Conservation (phyloP, 192 early-diverging fungal species). For the Backusella morwellensis region DNA sequence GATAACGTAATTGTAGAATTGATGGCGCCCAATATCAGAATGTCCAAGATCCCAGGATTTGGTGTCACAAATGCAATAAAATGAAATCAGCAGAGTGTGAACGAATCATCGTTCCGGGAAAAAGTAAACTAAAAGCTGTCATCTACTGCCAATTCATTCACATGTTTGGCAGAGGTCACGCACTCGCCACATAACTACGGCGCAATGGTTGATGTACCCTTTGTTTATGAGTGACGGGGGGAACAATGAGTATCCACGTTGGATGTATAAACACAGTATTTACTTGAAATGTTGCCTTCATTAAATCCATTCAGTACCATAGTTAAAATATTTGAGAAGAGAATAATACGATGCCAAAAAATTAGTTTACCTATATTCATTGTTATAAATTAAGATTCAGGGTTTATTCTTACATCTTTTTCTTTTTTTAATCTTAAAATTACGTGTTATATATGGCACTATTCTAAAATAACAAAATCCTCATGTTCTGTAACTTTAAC, state of each 20-base stretch:
- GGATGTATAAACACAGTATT: neutral
- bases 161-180: neutral
- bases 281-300: neutral
- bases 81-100: neutral
- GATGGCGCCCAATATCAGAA: neutral
- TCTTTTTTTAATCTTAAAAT: too few species aligned
- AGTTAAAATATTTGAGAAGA: too few species aligned
- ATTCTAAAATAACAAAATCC: neutral
- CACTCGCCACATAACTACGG: neutral
- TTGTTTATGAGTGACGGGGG: neutral
- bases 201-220: neutral
- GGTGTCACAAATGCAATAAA: neutral
- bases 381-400: neutral
- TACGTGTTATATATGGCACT: too few species aligned
- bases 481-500: neutral
- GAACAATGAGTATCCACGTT: neutral
- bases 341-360: too few species aligned
- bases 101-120: neutral
- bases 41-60: neutral
- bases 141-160: neutral
- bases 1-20: neutral
- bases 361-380: neutral
- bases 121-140: neutral
- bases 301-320: too few species aligned
- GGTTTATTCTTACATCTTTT: neutral